Base-by-base conservation (phyloP, 371 early-diverging fungal species). In the Mucor lusitanicus region DNA sequence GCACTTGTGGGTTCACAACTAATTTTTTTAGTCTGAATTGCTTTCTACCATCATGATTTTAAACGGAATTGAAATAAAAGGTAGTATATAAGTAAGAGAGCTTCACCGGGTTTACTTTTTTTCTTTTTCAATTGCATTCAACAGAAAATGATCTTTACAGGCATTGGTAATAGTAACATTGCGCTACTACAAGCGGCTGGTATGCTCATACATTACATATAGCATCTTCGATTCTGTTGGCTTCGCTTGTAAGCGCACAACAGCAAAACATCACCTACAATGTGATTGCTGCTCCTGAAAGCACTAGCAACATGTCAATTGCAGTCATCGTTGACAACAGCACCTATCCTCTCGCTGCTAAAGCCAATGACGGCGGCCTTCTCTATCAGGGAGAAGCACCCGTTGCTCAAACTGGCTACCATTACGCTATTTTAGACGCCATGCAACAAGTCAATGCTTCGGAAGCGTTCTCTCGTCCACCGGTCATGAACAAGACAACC, bases 301-400 rank as follows among this genome's bases (percentile, higher is more conserved):
- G 1, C 48, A 48, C 25, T 9, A 48, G 48, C 21, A 21, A 44
- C 7, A 28, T 44, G 40, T 25, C 17, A 2, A 28, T 69, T 11
- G 54, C 64, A 30, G 69, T 69, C 0, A 37, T 60, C 7, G 69
- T 69, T 17, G 69, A 64, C 21, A 32, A 59, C 3, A 55, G 27
- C 0, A 33, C 27, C 17, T 69, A 50, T n/a, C 69, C 59, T 32
- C 55, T 69, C 3, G 11, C 21, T 9, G 48, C 48, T 11, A 48
- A 19, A 48, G 32, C 33, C 12, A 8, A n/a, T n/a, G 40, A 17
- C 2, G n/a, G 46, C 19, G 54, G 64, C 13, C 59, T 69, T 23
- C 42, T 70, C 2, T 62, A 61, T 23, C 27, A 59, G 15, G 73
- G 73, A 4, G 40, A 65, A 25, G 69, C 69, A 5, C 73, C 73